Conservation (phyloP, 345 rosid genomes). For the Gossypium bickii region DNA sequence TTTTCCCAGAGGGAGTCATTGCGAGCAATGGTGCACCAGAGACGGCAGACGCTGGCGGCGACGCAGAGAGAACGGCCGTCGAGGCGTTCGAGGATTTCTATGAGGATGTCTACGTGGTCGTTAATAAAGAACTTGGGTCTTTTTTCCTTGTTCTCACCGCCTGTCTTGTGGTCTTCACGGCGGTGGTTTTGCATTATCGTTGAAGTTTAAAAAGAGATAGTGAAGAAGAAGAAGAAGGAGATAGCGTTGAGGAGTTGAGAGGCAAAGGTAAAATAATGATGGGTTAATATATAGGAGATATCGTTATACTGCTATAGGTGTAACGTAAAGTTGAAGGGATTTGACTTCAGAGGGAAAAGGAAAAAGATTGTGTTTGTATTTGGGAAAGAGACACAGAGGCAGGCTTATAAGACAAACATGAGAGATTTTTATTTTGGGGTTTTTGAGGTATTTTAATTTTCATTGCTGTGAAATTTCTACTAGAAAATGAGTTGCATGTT, state of each 20-base stretch:
- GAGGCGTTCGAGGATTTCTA: constrained; percentile 63
- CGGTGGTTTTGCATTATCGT: constrained; percentile 27
- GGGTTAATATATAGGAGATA: background rate
- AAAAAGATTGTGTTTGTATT: constrained; percentile 2
- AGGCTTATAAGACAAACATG: background rate
- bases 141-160: constrained; percentile 21
- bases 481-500: background rate
- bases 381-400: constrained; percentile 8
- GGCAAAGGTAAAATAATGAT: background rate
- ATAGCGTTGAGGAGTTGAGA: background rate
- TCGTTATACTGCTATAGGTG: background rate
- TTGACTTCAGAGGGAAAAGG: constrained; percentile 22
- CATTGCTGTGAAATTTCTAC: background rate
- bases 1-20: constrained; percentile 85
- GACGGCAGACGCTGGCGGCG: constrained; percentile 88
- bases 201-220: background rate
- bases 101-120: constrained; percentile 79
- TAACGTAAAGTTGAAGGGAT: constrained; percentile 23
- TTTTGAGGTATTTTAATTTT: background rate
- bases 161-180: constrained; percentile 16
- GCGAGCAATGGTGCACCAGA: constrained; percentile 69
- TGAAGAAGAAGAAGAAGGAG: background rate
- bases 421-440: constrained; percentile 1
- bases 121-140: constrained; percentile 51
- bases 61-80: constrained; percentile 81